Evolutionary conservation across 2,329 filamentous ascomycete species (phyloP).

Genomic region (Fusarium protoensiforme): DNA sequence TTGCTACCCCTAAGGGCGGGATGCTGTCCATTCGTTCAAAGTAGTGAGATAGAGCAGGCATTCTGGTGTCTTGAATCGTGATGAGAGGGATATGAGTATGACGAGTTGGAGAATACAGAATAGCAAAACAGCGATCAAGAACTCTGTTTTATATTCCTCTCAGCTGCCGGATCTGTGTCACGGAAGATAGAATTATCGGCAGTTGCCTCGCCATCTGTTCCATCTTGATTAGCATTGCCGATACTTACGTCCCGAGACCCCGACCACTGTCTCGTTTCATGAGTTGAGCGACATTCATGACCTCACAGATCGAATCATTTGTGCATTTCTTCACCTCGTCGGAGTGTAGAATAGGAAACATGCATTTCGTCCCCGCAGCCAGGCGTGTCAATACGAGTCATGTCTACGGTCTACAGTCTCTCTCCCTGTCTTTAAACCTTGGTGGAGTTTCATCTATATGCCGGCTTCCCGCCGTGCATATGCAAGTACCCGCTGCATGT

Average conservation of each 20-base stretch:
- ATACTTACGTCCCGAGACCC: neutral
- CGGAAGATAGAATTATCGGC: neutral
- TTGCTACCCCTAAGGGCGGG: neutral
- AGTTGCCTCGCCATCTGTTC: neutral
- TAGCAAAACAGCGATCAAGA: neutral
- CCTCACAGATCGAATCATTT: neutral
- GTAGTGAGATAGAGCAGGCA: neutral
- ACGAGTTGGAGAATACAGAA: neutral
- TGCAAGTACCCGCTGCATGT: neutral
- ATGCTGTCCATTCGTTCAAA: neutral
- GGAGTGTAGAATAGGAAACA: neutral
- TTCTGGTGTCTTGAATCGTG: neutral
- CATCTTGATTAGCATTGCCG: neutral
- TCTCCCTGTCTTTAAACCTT: neutral
- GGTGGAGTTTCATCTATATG: neutral
- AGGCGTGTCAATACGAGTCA: neutral
- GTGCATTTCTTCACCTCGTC: neutral
- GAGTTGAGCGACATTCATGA: neutral
- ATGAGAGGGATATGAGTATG: neutral
- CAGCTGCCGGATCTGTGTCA: neutral
- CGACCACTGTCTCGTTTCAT: neutral
- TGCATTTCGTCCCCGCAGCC: neutral
- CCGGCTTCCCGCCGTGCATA: neutral
- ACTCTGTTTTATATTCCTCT: neutral
- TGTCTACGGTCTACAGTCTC: neutral